These are phyloP conservation scores for Blastocladiella britannica DNA, from an alignment of 192 early-diverging fungal genomes.

Conservation along the genomic window DNA sequence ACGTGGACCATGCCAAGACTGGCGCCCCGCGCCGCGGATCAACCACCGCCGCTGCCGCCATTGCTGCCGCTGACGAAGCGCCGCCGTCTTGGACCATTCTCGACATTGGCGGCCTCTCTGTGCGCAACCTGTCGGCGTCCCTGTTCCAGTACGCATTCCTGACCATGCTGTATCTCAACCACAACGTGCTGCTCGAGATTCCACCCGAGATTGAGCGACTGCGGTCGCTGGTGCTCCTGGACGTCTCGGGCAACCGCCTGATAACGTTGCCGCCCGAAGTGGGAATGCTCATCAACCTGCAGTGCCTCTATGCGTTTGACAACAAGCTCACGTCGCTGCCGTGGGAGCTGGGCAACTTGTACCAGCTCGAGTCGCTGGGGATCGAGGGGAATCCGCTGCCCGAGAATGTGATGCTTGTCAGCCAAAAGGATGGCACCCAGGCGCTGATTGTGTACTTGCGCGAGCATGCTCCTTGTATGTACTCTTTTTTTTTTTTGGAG, in stretches of 20 bases:
- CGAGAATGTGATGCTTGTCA: constrained; percentile 49
- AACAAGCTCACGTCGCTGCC: constrained; percentile 71
- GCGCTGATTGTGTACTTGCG: constrained; percentile 67
- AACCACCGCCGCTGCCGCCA: constrained; percentile 7
- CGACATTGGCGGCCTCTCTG: constrained; percentile 88
- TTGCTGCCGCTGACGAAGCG: neutral
- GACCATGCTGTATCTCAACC: constrained; percentile 81
- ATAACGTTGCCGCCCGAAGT: constrained; percentile 65
- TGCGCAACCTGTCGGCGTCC: constrained; percentile 51
- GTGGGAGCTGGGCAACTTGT: constrained; percentile 69
- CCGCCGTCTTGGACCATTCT: constrained; percentile 59
- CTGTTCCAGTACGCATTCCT: constrained; percentile 72
- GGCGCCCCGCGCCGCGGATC: constrained; percentile 4
- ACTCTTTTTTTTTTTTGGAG: neutral
- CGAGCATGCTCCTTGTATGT: constrained; percentile 62
- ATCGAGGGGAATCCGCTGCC: constrained; percentile 88
- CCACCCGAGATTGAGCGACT: constrained; percentile 49
- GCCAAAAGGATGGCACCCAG: constrained; percentile 71
- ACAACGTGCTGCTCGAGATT: constrained; percentile 72
- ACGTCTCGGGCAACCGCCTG: constrained; percentile 78
- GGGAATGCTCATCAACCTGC: constrained; percentile 55
- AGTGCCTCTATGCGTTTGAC: constrained; percentile 76
- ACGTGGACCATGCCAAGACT: constrained; percentile 12
- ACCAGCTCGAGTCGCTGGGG: constrained; percentile 70
- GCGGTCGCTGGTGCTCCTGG: constrained; percentile 44